Evolutionary conservation across 1,139 yeast species (phyloP).

Genomic region (Pichia sp.): DNA sequence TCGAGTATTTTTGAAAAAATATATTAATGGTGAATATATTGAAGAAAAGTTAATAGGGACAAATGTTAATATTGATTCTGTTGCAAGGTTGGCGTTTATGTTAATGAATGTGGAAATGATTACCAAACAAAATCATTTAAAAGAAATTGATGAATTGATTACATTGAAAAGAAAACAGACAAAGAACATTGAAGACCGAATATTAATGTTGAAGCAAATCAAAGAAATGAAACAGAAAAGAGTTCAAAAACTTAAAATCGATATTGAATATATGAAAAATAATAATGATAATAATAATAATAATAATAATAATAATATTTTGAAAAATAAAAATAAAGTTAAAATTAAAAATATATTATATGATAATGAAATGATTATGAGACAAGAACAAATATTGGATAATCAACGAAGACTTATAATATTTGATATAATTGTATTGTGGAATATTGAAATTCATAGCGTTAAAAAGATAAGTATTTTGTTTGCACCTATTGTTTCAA

Average conservation of each 20-base stretch:
- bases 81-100: conserved; percentile 39
- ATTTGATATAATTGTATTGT: conserved; percentile 8
- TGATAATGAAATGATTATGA: neutral
- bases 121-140: conserved; percentile 27
- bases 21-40: conserved; percentile 8
- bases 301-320: too few species aligned
- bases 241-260: too few species aligned
- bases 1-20: conserved; percentile 15
- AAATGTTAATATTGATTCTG: conserved; percentile 29
- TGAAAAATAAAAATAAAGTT: too few species aligned
- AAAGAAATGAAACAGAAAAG: neutral
- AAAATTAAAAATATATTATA: neutral
- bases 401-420: neutral
- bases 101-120: conserved; percentile 37
- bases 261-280: too few species aligned
- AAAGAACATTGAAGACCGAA: conserved; percentile 3
- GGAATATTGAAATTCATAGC: conserved; percentile 9
- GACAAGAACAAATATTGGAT: neutral
- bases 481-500: conserved; percentile 17
- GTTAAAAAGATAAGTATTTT: conserved; percentile 5
- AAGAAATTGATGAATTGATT: conserved; percentile 25
- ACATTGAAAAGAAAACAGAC: conserved; percentile 10
- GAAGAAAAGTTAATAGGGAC: neutral
- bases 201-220: neutral
- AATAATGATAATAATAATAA: too few species aligned